Base-by-base conservation (phyloP, 257 asterid species). In the Fraxinus americana region DNA sequence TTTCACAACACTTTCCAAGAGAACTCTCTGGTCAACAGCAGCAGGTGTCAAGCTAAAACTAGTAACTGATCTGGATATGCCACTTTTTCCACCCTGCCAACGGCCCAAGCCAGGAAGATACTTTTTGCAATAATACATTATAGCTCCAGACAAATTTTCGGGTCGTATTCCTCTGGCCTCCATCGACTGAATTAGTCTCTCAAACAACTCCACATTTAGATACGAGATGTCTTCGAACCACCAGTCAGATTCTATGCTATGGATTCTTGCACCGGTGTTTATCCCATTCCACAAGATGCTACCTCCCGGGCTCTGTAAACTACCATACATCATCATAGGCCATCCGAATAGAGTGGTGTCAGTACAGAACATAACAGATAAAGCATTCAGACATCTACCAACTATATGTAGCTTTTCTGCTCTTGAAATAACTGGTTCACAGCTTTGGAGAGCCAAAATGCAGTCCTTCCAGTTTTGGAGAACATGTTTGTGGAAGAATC, bases 261-360 rank as follows among this genome's bases (percentile, higher is more conserved):
- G 94, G 82, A 96, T 89, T 82, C 74, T 96, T 63, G 99, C 99
- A 50, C 99, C 98, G 0, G 98, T 96, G 78, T 90, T 84, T 82
- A 96, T 96, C 57, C 99, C 99, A 38, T 96, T 96, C 99, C 99
- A 96, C 21, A 96, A 82, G 50, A 96, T 93, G 88, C 98, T 96
- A 74, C 99, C 99, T 30, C 97, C 97, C 9, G 99, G 99, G 89
- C 98, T 96, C 72, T 96, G 99, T 71, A 89, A 83, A 80, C 96
- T 89, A 38, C 98, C 99, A 57, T 96, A 93, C 98, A 96, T 91
- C 94, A 80, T 82, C 99, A 96, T 91, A 23, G 99, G 99, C 99
- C 99, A 96, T 29, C 99, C 99, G 71, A 96, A 96, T 69, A 93
- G 85, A 78, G 92, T 86, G 52, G 96, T 97, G 74, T 95, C 99